Evolutionary conservation across 192 early-diverging fungal genomes (phyloP).

Genomic region (Backusella luteola): DNA sequence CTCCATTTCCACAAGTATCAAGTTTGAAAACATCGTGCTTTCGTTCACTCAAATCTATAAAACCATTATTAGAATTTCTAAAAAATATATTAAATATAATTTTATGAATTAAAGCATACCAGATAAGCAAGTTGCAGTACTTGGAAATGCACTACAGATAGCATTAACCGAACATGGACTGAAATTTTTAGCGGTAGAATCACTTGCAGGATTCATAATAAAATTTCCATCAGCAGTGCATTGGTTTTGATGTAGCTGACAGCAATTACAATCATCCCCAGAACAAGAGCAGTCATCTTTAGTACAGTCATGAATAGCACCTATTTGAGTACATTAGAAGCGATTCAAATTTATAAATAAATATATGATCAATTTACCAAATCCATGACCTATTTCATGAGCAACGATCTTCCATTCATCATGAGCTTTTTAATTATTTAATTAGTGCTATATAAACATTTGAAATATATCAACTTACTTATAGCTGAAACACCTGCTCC

Average conservation of each 20-base stretch:
- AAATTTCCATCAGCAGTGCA: neutral
- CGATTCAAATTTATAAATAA: neutral
- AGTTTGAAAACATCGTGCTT: neutral
- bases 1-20: constrained; percentile 82
- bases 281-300: constrained; percentile 56
- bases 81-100: neutral
- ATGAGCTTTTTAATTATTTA: constrained; percentile 28
- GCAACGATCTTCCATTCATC: constrained; percentile 95
- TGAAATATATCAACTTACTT: constrained; percentile 30
- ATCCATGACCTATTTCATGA: constrained; percentile 91
- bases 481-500: constrained; percentile 86
- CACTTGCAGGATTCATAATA: constrained; percentile 59
- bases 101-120: constrained; percentile 17
- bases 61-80: neutral
- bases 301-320: constrained; percentile 91
- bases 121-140: constrained; percentile 28
- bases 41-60: constrained; percentile 36
- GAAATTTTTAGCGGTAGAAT: constrained; percentile 56
- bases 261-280: constrained; percentile 46
- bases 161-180: constrained; percentile 59
- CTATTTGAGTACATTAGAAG: constrained; percentile 31
- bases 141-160: constrained; percentile 44
- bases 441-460: neutral
- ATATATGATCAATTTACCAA: constrained; percentile 33
- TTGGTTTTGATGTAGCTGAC: constrained; percentile 33